A percentile compares a stretch with the other conserved stretches of the same genome.
phyloP scores from a whole-genome alignment of 1,284 basidiomycete species.

The Fomitopsis palustris region DNA sequence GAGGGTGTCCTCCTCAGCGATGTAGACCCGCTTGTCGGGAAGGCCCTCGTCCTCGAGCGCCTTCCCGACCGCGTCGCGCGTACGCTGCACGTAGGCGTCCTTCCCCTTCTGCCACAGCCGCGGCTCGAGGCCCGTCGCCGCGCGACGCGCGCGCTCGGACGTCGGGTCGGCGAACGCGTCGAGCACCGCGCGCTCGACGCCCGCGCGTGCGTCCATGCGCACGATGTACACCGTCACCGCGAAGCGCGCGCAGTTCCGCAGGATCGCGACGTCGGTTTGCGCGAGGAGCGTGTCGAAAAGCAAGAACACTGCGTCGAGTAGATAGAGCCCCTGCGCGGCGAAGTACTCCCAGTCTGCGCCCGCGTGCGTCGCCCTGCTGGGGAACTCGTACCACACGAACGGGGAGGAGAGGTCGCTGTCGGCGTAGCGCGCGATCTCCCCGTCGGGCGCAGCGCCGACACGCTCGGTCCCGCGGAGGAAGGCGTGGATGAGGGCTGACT shows the following conservation, averaged over 20 bases:
- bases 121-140: neutral
- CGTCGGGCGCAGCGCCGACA: neutral
- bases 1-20: neutral
- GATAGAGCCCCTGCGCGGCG: neutral
- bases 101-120: neutral
- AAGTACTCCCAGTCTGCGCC: neutral
- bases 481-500: neutral
- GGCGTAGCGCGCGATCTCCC: neutral
- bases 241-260: neutral
- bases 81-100: neutral
- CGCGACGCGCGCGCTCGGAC: neutral
- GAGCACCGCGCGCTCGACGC: neutral
- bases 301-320: neutral
- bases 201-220: neutral
- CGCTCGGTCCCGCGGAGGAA: neutral
- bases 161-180: neutral
- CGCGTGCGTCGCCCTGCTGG: neutral
- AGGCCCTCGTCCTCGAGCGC: neutral
- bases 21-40: neutral
- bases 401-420: neutral
- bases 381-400: slow-evolving; percentile 1
- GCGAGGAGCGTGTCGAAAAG: neutral
- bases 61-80: neutral
- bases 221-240: neutral
- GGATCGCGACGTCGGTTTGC: neutral